Evolutionary conservation across 1,139 yeast genomes (phyloP), one percentile per base, ranked within the genome.

Genomic region (Candida neerlandica): DNA sequence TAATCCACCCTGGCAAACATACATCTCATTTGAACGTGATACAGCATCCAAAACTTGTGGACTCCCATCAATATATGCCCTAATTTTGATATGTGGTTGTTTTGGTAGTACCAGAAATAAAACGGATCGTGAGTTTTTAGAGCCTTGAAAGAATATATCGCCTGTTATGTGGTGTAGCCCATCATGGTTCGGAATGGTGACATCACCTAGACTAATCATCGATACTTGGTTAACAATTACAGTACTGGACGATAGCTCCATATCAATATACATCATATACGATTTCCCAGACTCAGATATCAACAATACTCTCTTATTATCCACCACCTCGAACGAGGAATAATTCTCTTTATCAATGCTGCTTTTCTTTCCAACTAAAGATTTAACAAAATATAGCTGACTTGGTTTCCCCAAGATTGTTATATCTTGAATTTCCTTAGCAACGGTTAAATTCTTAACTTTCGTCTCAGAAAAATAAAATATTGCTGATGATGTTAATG

Each of bases 1-100:
- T 51, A 69, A 66, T 2, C 78, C 75, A 21, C 80, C 79, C 51
- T 70, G 77, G 46, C 75, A 69, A 3, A 67, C 52, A 26, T 65
- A 57, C 9, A 73, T 16, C n/a, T 57, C 57, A 2, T 35, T 12
- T n/a, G 26, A 12, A 10, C 41, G 44, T 2, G 35, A 12, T 18
- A 59, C 58, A 12, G 73, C 52, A 50, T 68, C 71, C 18, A 75
- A 50, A 1, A 76, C 55, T 1, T 80, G 80, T 3, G 78, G 74
- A 3, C 74, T 60, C 4, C 74, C 63, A 1, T 62, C 56, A n/a
- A 53, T 41, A 14, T 23, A 38, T 11, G 41, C 23, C 10, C 19
- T 43, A 3, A 53, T 45, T 21, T 47, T 35, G 11, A 67, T 47
- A 35, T 57, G 58, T 0, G 80, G 80, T 4, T 57, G 50, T 3